Evolutionary conservation across 108 stramenopile genomes (phyloP), one percentile per base, ranked within the genome.

Genomic region (Pseudonitzschia delicatissima): DNA sequence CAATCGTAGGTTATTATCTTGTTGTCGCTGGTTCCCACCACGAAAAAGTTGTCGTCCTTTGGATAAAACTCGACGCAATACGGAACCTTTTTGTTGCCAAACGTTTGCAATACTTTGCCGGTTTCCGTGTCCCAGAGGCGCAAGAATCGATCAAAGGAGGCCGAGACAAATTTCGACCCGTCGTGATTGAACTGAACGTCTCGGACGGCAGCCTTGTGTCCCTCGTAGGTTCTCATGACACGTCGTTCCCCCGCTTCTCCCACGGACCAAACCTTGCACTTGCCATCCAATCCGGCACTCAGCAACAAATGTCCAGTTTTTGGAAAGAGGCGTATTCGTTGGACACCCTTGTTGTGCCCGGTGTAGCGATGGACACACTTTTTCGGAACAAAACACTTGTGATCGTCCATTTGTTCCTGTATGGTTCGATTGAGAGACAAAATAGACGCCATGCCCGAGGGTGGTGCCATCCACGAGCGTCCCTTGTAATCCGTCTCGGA

Each of bases 101-200:
- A 96, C 4, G 97, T 96, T 48, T 81, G 71, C 58, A 94, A 55
- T 17, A 87, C 89, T 52, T 95, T 74, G 1, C 98, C 99, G 13
- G 93, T 87, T 76, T 98, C 98, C 13, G 93, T 91, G 76, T 98
- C 92, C 99, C 99, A 99, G 63, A 97, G 66, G 40, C 98, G 87
- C 20, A 96, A 47, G 57, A 69, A 96, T 2, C 98, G 86, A 86
- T 98, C 98, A 77, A 96, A 98, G 2, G 91, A 87, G 7, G 83
- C 90, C 21, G 88, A 93, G 9, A 96, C 80, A 71, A 98, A 98
- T 65, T 78, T 81, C 45, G 72, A 70, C 0, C 97, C 98, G 77
- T 86, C 85, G 59, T 87, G 67, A 73, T 92, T 91, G 80, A 98
- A 98, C 68, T 91, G 80, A 2, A 94, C 87, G 77, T 97, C 95